Percentiles rank a stretch among this genome's conserved stretches.
These are phyloP conservation scores for Sarocladiaceae sp. DNA, from an alignment of 2,329 filamentous ascomycete genomes.

Conservation along the genomic window DNA sequence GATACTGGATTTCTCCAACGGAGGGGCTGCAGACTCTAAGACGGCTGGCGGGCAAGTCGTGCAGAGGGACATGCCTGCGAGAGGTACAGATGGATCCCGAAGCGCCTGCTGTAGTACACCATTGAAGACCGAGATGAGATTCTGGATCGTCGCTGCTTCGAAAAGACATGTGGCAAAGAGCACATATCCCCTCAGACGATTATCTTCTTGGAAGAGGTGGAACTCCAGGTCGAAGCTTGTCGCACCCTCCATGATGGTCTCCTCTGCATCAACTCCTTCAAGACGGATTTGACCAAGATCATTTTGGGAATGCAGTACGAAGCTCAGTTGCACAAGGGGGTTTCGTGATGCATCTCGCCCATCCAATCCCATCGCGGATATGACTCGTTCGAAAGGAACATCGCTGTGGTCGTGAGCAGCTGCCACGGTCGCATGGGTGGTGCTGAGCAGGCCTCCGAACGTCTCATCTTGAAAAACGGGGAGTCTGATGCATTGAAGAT, in stretches of 20 bases:
- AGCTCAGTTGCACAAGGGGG: conserved; percentile 15
- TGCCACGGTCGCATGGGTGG: conserved; percentile 9
- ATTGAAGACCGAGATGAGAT: conserved; percentile 14
- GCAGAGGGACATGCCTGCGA: neutral
- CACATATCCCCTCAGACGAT: conserved; percentile 11
- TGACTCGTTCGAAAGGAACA: conserved; percentile 11
- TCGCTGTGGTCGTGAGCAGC: conserved; percentile 13
- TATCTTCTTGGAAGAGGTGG: conserved; percentile 17
- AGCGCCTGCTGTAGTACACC: conserved; percentile 15
- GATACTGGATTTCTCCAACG: conserved; percentile 16
- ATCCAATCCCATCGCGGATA: conserved; percentile 8
- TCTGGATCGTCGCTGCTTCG: conserved; percentile 15
- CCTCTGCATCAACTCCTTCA: conserved; percentile 13
- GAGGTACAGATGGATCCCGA: conserved; percentile 4
- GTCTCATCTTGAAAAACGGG: conserved; percentile 1
- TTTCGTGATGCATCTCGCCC: conserved; percentile 15
- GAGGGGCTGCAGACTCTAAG: conserved; percentile 9
- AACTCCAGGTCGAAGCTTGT: conserved; percentile 6
- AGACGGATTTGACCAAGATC: conserved; percentile 15
- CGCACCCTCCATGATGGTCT: neutral
- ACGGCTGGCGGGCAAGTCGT: conserved; percentile 9
- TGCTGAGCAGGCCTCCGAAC: neutral
- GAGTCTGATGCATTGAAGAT: conserved; percentile 7
- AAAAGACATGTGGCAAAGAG: conserved; percentile 18
- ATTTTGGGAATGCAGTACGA: conserved; percentile 17